Conservation (phyloP, 176 grass and related monocot genomes). For the Carex cristatella region DNA sequence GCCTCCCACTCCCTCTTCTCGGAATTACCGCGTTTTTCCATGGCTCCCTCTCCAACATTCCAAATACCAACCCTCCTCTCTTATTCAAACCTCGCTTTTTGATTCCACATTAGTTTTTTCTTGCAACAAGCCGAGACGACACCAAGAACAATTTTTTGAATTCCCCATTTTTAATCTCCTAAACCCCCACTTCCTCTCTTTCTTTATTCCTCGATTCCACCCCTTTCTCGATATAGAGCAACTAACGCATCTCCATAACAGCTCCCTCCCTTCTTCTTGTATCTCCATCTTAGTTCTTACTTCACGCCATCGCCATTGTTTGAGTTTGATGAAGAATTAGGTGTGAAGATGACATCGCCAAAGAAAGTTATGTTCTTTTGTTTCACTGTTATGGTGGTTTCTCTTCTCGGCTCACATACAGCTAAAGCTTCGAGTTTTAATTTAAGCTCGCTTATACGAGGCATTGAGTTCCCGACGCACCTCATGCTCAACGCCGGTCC, state of each 20-base stretch:
- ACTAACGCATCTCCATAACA: not conserved
- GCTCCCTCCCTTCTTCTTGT: not conserved
- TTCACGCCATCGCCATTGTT: slow-evolving; percentile 7
- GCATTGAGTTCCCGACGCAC: slow-evolving; percentile 55
- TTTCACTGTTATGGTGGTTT: not conserved
- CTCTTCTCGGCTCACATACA: not conserved
- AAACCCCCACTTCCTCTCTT: not conserved
- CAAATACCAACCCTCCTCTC: slow-evolving; percentile 15
- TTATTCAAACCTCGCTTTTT: slow-evolving; percentile 18
- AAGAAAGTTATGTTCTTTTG: slow-evolving; percentile 2
- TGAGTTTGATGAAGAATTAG: slow-evolving; percentile 17
- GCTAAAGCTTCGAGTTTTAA: not conserved
- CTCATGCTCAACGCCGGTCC: slow-evolving; percentile 40
- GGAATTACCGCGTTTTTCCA: slow-evolving; percentile 61
- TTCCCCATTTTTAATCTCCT: slow-evolving; percentile 10
- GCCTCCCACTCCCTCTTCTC: not conserved
- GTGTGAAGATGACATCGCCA: not conserved
- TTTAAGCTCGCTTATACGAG: slow-evolving; percentile 36
- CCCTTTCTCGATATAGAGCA: slow-evolving; percentile 10
- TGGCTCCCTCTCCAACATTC: slow-evolving; percentile 41
- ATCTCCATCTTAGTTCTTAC: slow-evolving; percentile 9
- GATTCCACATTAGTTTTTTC: not conserved
- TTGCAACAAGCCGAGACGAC: slow-evolving; percentile 5
- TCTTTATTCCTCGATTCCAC: not conserved
- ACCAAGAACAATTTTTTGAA: not conserved